phyloP scores from a whole-genome alignment of 2,329 filamentous ascomycete genomes.

The Scytalidium sp. region DNA sequence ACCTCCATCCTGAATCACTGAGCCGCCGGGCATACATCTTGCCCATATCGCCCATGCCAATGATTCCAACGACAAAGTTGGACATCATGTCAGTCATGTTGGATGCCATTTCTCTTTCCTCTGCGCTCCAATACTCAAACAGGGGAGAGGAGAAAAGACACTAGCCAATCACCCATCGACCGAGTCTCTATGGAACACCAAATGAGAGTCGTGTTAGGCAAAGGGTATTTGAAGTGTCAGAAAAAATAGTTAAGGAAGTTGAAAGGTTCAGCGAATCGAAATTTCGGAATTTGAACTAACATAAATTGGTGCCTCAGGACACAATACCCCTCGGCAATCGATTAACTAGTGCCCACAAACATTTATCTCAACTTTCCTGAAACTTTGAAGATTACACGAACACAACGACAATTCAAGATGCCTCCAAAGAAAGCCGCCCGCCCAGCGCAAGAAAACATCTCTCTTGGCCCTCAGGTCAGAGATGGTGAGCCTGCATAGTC shows the following conservation, averaged over 20 bases:
- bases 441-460: slow-evolving; percentile 94
- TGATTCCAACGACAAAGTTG: slow-evolving; percentile 81
- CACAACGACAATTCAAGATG: slow-evolving; percentile 63
- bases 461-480: slow-evolving; percentile 92
- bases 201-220: too few relatives aligned
- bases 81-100: slow-evolving; percentile 15
- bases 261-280: neutral
- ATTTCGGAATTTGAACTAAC: neutral
- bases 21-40: slow-evolving; percentile 94
- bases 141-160: too few relatives aligned
- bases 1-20: slow-evolving; percentile 95
- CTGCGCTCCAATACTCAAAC: too few relatives aligned
- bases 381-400: slow-evolving; percentile 27
- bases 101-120: slow-evolving; percentile 1
- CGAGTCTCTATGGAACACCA: too few relatives aligned
- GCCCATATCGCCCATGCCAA: slow-evolving; percentile 99
- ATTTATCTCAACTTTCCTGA: slow-evolving; percentile 1
- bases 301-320: neutral
- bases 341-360: slow-evolving; percentile 5
- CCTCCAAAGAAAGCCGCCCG: slow-evolving; percentile 87
- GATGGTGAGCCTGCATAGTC: slow-evolving; percentile 64
- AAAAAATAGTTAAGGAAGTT: too few relatives aligned
- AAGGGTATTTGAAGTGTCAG: too few relatives aligned
- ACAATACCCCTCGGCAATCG: slow-evolving; percentile 6
- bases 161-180: too few relatives aligned